Evolutionary conservation across 1,284 basidiomycete genomes (phyloP).

Genomic region (Moniliophthora roreri): DNA sequence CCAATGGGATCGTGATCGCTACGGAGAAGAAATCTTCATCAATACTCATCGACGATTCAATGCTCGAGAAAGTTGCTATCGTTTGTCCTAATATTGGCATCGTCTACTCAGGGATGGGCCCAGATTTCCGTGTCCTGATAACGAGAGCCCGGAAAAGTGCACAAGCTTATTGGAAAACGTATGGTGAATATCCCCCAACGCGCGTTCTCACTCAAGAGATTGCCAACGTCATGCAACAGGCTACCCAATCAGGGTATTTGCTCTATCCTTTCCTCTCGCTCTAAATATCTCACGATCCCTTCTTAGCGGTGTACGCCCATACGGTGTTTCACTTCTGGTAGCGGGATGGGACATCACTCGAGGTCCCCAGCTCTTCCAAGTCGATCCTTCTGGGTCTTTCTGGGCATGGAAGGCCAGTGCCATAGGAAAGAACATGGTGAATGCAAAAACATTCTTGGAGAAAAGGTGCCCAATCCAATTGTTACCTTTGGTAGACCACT

Average conservation of each 20-base stretch:
- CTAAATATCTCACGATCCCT: constrained; percentile 21
- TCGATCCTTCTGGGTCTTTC: constrained; percentile 97
- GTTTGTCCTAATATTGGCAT: constrained; percentile 99
- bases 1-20: constrained; percentile 98
- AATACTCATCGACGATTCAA: constrained; percentile 95
- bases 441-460: constrained; percentile 98
- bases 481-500: constrained; percentile 11
- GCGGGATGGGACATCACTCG: constrained; percentile 94
- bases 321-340: constrained; percentile 94
- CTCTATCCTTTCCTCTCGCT: constrained; percentile 11
- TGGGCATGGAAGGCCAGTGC: constrained; percentile 99
- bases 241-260: constrained; percentile 94
- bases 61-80: constrained; percentile 94
- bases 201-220: constrained; percentile 96
- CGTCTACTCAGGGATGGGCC: constrained; percentile 99
- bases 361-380: constrained; percentile 94
- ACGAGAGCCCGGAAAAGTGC: constrained; percentile 96
- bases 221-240: constrained; percentile 98
- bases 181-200: constrained; percentile 98
- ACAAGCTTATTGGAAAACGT: constrained; percentile 99
- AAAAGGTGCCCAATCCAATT: constrained; percentile 70
- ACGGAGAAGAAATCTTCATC: constrained; percentile 99
- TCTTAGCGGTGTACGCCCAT: constrained; percentile 92
- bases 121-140: constrained; percentile 95
- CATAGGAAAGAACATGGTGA: constrained; percentile 99